Percentiles rank a stretch among this genome's conserved stretches.
These are phyloP conservation scores for Nannochloropsis gaditana DNA, from an alignment of 108 stramenopile species.

Conservation along the genomic window DNA sequence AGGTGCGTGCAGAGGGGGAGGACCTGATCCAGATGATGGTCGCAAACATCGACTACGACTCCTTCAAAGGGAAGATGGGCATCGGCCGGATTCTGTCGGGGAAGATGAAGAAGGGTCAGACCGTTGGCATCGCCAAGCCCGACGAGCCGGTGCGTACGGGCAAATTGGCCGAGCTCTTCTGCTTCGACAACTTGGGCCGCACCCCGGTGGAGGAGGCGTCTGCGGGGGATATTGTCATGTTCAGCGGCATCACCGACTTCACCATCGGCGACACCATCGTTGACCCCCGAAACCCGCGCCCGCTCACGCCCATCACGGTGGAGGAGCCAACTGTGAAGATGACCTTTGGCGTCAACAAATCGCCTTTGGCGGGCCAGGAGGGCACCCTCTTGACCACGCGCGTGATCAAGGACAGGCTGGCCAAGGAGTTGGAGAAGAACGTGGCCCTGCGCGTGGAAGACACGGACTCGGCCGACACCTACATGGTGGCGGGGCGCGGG, in stretches of 20 bases:
- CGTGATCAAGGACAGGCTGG: conserved; percentile 93
- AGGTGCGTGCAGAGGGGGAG: conserved; percentile 28
- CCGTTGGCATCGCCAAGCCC: conserved; percentile 51
- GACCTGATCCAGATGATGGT: conserved; percentile 66
- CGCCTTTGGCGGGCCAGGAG: conserved; percentile 93
- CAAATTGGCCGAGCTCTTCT: conserved; percentile 66
- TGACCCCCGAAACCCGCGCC: conserved; percentile 59
- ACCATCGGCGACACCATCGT: conserved; percentile 92
- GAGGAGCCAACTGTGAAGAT: conserved; percentile 99
- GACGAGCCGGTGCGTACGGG: conserved; percentile 49
- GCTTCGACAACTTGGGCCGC: conserved; percentile 90
- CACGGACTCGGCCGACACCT: conserved; percentile 85
- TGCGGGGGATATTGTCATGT: conserved; percentile 98
- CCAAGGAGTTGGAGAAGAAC: conserved; percentile 91
- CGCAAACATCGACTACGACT: conserved; percentile 92
- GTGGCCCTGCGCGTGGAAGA: conserved; percentile 85
- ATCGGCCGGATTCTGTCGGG: conserved; percentile 87
- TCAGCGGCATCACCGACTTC: conserved; percentile 78
- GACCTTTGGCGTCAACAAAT: conserved; percentile 97
- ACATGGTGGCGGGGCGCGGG: conserved; percentile 92
- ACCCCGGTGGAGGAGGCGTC: conserved; percentile 71
- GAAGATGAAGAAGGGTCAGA: conserved; percentile 62
- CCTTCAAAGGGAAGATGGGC: conserved; percentile 97
- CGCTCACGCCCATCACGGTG: conserved; percentile 85
- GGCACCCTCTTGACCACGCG: conserved; percentile 90